Conservation (phyloP, 73 alveolate genomes). For the Blepharisma stoltei region DNA sequence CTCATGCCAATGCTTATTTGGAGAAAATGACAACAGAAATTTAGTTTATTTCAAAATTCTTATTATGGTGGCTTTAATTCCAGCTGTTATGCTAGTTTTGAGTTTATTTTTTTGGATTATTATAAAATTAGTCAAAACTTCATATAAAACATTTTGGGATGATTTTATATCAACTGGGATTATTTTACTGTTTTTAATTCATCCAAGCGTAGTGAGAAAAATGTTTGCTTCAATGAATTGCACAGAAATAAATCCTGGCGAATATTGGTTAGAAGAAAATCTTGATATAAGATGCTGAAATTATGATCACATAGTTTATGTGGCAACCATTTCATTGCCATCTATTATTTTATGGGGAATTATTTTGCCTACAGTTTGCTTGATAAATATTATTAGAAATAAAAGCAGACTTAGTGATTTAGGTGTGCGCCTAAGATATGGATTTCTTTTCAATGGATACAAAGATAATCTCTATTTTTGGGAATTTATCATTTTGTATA, state of each 20-base stretch:
- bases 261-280: slow-evolving; percentile 36
- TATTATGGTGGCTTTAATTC: slow-evolving; percentile 40
- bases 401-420: not conserved
- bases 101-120: slow-evolving; percentile 35
- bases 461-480: slow-evolving; percentile 48
- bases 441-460: slow-evolving; percentile 62
- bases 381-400: not conserved
- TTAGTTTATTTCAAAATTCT: slow-evolving; percentile 37
- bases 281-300: slow-evolving; percentile 40
- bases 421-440: slow-evolving; percentile 42
- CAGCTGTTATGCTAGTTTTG: slow-evolving; percentile 25
- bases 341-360: slow-evolving; percentile 39
- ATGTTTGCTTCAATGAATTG: slow-evolving; percentile 55
- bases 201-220: slow-evolving; percentile 55
- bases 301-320: slow-evolving; percentile 29
- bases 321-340: slow-evolving; percentile 42
- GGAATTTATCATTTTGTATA: slow-evolving; percentile 61
- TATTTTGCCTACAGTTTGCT: not conserved
- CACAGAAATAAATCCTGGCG: slow-evolving; percentile 40
- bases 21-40: too few species aligned
- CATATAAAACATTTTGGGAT: slow-evolving; percentile 29
- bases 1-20: too few species aligned
- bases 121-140: slow-evolving; percentile 17
- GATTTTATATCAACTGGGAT: slow-evolving; percentile 46
- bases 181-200: slow-evolving; percentile 48